Evolutionary conservation across 495 filamentous ascomycete genomes (phyloP).

Genomic region (Saxophila tyrrhenica): DNA sequence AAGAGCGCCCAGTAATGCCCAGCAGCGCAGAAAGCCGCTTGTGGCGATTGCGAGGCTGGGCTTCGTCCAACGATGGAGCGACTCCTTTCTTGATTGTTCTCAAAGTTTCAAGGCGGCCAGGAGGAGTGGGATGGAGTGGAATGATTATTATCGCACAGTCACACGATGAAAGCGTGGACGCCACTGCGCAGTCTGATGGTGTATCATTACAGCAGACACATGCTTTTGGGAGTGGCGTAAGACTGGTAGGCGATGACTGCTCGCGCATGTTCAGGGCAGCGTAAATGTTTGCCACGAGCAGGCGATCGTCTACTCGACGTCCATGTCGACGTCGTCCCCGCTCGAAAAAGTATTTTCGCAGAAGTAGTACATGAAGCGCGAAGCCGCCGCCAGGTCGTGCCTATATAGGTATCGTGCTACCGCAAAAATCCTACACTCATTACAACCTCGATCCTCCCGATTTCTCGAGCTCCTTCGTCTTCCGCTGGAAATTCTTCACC

Average conservation of each 20-base stretch:
- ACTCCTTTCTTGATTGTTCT: neutral
- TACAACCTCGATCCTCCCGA: slow-evolving; percentile 28
- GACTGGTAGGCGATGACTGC: neutral
- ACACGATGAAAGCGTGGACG: neutral
- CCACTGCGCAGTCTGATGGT: neutral
- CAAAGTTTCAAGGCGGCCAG: neutral
- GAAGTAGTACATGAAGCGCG: no score
- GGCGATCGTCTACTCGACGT: neutral
- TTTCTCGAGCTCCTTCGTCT: slow-evolving; percentile 48
- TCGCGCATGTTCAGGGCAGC: neutral
- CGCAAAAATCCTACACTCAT: neutral
- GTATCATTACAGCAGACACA: no score
- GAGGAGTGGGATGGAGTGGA: neutral
- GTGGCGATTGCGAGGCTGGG: neutral
- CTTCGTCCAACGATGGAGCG: neutral
- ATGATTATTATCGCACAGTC: neutral
- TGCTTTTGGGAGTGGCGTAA: no score
- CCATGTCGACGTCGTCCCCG: no score
- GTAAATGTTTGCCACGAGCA: neutral
- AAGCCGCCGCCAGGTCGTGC: no score
- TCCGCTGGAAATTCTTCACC: slow-evolving; percentile 56
- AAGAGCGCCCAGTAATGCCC: neutral
- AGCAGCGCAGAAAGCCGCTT: neutral
- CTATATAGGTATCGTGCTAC: neutral
- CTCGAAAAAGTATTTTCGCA: no score